phyloP scores from a whole-genome alignment of 805 yeast genomes.

The Candida tallmaniae region DNA sequence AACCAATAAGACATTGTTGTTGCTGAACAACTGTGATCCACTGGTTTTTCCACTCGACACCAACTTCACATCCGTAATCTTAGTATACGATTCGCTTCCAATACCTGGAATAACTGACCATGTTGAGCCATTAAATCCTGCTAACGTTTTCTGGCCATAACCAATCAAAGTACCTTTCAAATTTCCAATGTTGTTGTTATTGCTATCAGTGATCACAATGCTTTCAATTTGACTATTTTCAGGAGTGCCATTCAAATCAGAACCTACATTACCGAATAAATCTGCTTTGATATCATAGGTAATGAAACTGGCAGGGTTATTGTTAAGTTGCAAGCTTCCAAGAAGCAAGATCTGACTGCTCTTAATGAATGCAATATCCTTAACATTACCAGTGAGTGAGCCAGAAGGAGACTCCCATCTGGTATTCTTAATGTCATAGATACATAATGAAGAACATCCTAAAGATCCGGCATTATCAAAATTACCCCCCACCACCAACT shows the following conservation, averaged over 20 bases:
- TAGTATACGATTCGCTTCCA: conserved; percentile 22
- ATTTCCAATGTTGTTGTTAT: conserved; percentile 19
- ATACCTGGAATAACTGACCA: conserved; percentile 45
- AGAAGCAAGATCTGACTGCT: conserved; percentile 36
- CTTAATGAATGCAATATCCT: conserved; percentile 46
- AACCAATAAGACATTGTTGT: conserved; percentile 46
- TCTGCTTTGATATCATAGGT: conserved; percentile 49
- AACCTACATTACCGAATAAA: conserved; percentile 16
- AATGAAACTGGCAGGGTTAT: conserved; percentile 38
- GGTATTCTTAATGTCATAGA: conserved; percentile 50
- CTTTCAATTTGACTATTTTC: conserved; percentile 16
- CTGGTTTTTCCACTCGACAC: conserved; percentile 30
- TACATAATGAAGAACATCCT: conserved; percentile 61
- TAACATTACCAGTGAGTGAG: conserved; percentile 45
- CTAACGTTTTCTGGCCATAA: conserved; percentile 28
- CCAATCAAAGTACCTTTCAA: conserved; percentile 38
- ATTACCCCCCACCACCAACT: conserved; percentile 68
- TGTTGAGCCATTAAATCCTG: conserved; percentile 41
- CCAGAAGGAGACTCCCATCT: conserved; percentile 49
- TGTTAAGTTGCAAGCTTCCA: conserved; percentile 49
- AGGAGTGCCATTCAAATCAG: conserved; percentile 16
- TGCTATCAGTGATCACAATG: conserved; percentile 4
- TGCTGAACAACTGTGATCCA: conserved; percentile 30
- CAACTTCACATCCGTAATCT: conserved; percentile 43
- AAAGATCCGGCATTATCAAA: conserved; percentile 56